Base-by-base conservation (phyloP, 352 stramenopile genomes). In the Labyrinthula sp. region DNA sequence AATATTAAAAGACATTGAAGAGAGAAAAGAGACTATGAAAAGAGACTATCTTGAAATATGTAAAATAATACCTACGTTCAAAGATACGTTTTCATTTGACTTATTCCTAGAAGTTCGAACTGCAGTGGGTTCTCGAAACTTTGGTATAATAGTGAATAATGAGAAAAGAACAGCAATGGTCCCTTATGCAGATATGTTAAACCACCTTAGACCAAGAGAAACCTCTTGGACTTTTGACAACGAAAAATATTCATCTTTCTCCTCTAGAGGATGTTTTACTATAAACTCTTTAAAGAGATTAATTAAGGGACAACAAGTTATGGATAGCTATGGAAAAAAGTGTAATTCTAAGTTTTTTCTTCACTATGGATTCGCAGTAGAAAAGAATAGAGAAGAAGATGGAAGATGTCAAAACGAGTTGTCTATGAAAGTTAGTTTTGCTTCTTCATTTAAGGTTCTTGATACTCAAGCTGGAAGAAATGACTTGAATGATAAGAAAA, bases 281-380 rank as follows among this genome's bases (percentile, higher is more conserved):
- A 88, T 85, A 47, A 81, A 65, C 30, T 59, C 56, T 20, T 25
- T 57, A 5, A 38, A 28, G 14, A 15, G n/a, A n/a, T 23, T 63
- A 33, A 14, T 28, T 14, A 20, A 12, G 1, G 73, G 76, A 7
- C 66, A 75, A 21, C 85, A 99, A 62, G 86, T 99, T 4, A 97
- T 96, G 62, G 90, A 99, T 64, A 92, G 73, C 35, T 99, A 99
- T 63, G 90, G 90, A 20, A 92, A 95, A 67, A 98, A 99, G 65
- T 99, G 89, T 68, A 99, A 99, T 69, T 87, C 95, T 64, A 75
- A 77, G 5, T 99, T 99, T 63, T 67, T 99, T 27, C 69, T 99
- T 30, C 96, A 98, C 67, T 99, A 99, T 61, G 89, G 90, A 30
- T 99, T 99, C 63, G 82, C 87, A 9, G 84, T 98, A 2, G 85